Evolutionary conservation across 306 rosid species (phyloP), one percentile per base, ranked within the genome.

Genomic region (apple (Malus domestica)): DNA sequence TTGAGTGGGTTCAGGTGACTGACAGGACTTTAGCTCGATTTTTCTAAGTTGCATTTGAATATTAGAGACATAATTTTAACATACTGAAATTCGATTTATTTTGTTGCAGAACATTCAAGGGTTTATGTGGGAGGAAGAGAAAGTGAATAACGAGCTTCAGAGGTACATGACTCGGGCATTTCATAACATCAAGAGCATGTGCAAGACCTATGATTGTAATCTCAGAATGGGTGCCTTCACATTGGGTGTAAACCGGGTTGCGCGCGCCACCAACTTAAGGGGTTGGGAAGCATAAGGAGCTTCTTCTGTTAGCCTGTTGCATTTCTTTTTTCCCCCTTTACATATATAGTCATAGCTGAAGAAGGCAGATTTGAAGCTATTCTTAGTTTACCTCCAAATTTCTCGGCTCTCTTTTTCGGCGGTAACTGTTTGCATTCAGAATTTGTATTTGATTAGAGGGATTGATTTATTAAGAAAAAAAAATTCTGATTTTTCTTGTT

Each of bases 1-100:
- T 87, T 35, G 89, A 87, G 71, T 87, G 91, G 91, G 91, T 87
- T 85, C 90, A 87, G 90, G 90, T 87, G 81, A 82, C 45, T 23
- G 25, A 23, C 25, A 23, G 25, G 25, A 23, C 25, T 23, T 23
- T 23, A 23, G 25, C 25, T 23, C 25, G 25, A 23, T 23, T 32
- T 67, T 30, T 45, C 33, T 55, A 3, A 42, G 77, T 19, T 45
- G 30, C 11, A 44, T 40, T 58, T 1, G 68, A 59, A 60, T n/a
- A 62, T 42, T 42, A 45, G 60, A 33, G 68, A 60, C 23, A 38
- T 40, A 3, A 18, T 44, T 30, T 25, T 74, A 29, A 29, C 35
- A 11, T 12, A 44, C 49, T 20, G 15, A 62, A 29, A 27, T 61
- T 70, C 2, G 45, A 5, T 42, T 72, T 4, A 20, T 23, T 60